These are phyloP conservation scores for Spongispora temasekensis DNA, from an alignment of 1,284 basidiomycete genomes.

Conservation along the genomic window DNA sequence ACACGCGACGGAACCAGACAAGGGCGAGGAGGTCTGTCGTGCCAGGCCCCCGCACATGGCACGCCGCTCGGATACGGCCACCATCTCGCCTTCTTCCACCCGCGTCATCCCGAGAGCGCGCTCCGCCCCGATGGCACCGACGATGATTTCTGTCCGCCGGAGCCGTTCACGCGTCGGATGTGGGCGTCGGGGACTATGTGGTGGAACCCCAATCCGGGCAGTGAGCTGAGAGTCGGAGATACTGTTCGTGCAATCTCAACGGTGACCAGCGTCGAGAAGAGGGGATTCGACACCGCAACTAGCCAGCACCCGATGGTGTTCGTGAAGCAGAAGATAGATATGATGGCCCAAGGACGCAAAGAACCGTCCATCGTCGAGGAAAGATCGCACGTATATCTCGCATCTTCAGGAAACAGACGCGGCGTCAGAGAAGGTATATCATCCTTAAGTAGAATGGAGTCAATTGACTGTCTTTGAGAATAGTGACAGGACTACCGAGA, in stretches of 20 bases:
- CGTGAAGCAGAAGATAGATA: conserved; percentile 65
- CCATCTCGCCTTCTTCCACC: conserved; percentile 77
- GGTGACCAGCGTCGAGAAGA: conserved; percentile 63
- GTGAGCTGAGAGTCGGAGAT: conserved; percentile 55
- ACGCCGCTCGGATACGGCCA: conserved; percentile 59
- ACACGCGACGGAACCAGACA: conserved; percentile 59
- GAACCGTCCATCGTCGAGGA: conserved; percentile 63
- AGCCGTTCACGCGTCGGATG: conserved; percentile 78
- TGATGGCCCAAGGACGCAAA: conserved; percentile 41
- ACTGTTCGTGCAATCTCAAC: conserved; percentile 51
- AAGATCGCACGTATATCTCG: conserved; percentile 75
- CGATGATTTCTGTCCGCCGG: conserved; percentile 67
- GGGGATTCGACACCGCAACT: conserved; percentile 51
- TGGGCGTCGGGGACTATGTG: conserved; percentile 78
- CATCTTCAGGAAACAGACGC: conserved; percentile 35
- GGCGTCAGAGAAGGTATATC: conserved; percentile 47
- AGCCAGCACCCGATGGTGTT: conserved; percentile 71
- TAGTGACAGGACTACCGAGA: conserved; percentile 54
- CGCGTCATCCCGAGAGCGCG: conserved; percentile 55
- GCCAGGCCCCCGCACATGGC: conserved; percentile 41
- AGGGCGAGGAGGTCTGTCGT: too few species aligned
- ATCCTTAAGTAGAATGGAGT: neutral
- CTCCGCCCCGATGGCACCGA: conserved; percentile 76
- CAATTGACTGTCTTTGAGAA: neutral
- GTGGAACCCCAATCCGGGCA: conserved; percentile 49